Evolutionary conservation across 306 rosid species (phyloP).

Genomic region (Betula pendula): DNA sequence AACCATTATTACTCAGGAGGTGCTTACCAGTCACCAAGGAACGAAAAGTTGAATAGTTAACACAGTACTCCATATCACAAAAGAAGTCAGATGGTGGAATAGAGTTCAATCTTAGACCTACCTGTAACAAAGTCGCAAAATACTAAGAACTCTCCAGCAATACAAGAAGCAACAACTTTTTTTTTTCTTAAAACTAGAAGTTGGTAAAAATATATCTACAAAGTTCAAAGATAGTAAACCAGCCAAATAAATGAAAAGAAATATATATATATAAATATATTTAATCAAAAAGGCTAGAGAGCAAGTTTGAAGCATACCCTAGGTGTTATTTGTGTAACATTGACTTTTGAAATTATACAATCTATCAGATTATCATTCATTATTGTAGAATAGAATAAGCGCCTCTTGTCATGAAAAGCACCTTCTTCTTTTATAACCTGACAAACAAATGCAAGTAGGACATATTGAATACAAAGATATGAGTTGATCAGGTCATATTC

Average conservation of each 20-base stretch:
- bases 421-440: slow-evolving; percentile 79
- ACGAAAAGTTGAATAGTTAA: slow-evolving; percentile 87
- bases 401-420: slow-evolving; percentile 76
- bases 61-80: slow-evolving; percentile 92
- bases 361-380: slow-evolving; percentile 88
- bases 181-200: neutral
- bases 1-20: slow-evolving; percentile 11
- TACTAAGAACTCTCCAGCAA: neutral
- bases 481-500: slow-evolving; percentile 23
- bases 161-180: slow-evolving; percentile 5
- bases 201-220: neutral
- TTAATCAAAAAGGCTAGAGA: slow-evolving; percentile 15
- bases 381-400: slow-evolving; percentile 82
- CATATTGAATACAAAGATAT: slow-evolving; percentile 17
- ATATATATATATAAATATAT: no score
- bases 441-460: slow-evolving; percentile 26
- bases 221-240: slow-evolving; percentile 8
- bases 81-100: slow-evolving; percentile 56
- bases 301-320: slow-evolving; percentile 54
- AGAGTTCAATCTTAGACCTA: slow-evolving; percentile 52
- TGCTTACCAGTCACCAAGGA: slow-evolving; percentile 50
- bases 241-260: slow-evolving; percentile 15
- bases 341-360: slow-evolving; percentile 71
- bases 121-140: slow-evolving; percentile 46
- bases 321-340: slow-evolving; percentile 53